These are phyloP conservation scores for Polytrichum formosum DNA, from an alignment of 225 moss, liverwort and hornwort species.

Conservation along the genomic window DNA sequence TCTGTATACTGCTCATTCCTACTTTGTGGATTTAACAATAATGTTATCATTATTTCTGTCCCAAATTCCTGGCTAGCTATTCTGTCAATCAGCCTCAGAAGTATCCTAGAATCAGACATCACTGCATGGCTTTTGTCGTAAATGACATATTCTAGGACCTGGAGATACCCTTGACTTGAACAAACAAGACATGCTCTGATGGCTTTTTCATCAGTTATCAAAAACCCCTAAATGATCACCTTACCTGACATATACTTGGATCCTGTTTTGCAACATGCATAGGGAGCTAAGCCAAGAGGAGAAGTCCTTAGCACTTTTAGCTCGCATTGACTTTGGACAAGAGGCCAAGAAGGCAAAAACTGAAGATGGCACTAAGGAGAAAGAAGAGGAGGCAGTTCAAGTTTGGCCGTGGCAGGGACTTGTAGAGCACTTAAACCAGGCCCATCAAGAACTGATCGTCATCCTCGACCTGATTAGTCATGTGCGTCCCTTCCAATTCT, in stretches of 20 bases:
- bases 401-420: conserved; percentile 93
- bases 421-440: conserved; percentile 82
- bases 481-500: conserved; percentile 38
- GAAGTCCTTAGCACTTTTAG: conserved; percentile 78
- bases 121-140: no score
- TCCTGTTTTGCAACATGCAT: conserved; percentile 17
- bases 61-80: no score
- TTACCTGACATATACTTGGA: neutral
- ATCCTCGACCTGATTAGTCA: conserved; percentile 83
- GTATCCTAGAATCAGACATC: no score
- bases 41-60: no score
- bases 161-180: no score
- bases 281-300: conserved; percentile 82
- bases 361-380: conserved; percentile 64
- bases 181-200: no score
- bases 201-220: no score
- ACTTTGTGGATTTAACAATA: no score
- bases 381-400: conserved; percentile 54
- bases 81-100: no score
- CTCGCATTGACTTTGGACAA: conserved; percentile 91
- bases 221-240: no score
- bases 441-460: conserved; percentile 83
- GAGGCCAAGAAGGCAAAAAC: conserved; percentile 80
- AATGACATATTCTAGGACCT: no score
- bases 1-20: no score